phyloP scores from a whole-genome alignment of 2,329 filamentous ascomycete genomes.

The Aureobasidium sp. region DNA sequence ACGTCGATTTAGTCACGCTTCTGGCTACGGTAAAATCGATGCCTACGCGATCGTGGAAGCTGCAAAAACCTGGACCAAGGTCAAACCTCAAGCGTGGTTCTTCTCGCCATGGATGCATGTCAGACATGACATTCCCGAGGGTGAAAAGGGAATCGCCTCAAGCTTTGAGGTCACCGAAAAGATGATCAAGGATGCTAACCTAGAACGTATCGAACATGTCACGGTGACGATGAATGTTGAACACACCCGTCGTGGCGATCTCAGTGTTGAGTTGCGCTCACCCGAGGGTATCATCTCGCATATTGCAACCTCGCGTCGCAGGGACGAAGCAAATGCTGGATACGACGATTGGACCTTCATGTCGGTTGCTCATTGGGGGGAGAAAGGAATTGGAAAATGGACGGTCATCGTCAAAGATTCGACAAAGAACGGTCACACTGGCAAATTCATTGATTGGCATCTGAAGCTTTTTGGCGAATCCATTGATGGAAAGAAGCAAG shows the following conservation, averaged over 20 bases:
- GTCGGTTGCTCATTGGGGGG: conserved; percentile 96
- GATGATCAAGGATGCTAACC: conserved; percentile 73
- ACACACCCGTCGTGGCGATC: conserved; percentile 78
- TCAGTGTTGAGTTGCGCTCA: conserved; percentile 86
- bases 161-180: conserved; percentile 75
- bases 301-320: conserved; percentile 65
- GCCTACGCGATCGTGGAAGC: conserved; percentile 76
- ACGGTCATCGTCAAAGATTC: conserved; percentile 85
- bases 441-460: conserved; percentile 83
- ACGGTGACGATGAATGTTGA: conserved; percentile 96
- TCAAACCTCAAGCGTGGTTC: conserved; percentile 94
- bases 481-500: conserved; percentile 67
- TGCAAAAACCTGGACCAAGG: conserved; percentile 76
- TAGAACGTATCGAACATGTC: conserved; percentile 85
- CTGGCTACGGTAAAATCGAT: conserved; percentile 93
- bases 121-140: conserved; percentile 77
- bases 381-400: conserved; percentile 82
- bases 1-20: conserved; percentile 87
- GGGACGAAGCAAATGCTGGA: conserved; percentile 60
- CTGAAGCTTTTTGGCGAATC: conserved; percentile 90
- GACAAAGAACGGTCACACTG: conserved; percentile 65
- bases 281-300: conserved; percentile 76
- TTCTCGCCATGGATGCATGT: conserved; percentile 92
- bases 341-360: conserved; percentile 98
- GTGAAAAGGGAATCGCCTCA: conserved; percentile 68